Conservation (phyloP, 2,329 filamentous ascomycete species). For the Fonsecaea pedrosoi region DNA sequence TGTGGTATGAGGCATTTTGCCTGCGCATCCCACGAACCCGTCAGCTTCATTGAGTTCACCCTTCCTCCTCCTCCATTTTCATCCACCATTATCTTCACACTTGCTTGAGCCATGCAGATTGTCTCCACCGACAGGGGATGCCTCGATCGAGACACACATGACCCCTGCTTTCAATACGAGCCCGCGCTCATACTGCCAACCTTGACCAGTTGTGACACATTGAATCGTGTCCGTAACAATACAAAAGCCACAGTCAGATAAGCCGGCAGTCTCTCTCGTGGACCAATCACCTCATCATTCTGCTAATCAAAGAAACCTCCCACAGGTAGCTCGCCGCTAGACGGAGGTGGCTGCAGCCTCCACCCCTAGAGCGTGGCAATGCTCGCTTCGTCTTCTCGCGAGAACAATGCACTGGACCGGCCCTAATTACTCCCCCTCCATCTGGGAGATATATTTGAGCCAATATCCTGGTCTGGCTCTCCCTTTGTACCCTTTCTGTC, state of each 20-base stretch:
- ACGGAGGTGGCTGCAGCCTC: not conserved
- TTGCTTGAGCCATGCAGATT: not conserved
- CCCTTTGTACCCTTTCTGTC: not conserved
- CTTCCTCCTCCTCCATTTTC: not conserved
- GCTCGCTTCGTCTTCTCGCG: not conserved
- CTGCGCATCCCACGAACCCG: not conserved
- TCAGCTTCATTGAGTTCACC: not conserved
- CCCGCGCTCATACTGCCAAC: not conserved
- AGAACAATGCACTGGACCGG: not conserved
- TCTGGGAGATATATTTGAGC: not conserved
- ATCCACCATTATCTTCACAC: not conserved
- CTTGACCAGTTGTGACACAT: not conserved
- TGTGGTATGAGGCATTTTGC: conserved; percentile 3
- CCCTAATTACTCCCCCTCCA: not conserved
- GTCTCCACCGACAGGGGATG: not conserved
- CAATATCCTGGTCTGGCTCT: not conserved
- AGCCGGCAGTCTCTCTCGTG: not conserved
- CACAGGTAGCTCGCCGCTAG: not conserved
- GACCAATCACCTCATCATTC: not conserved
- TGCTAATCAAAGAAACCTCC: not conserved
- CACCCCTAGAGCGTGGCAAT: not conserved
- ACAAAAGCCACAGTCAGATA: not conserved
- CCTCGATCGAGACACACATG: not conserved
- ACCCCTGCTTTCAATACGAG: not conserved
- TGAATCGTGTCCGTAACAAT: not conserved